A percentile compares a stretch with the other conserved stretches of the same genome.
phyloP scores from a whole-genome alignment of 2,329 filamentous ascomycete genomes.

The Magnaporthiopsis incrustans region DNA sequence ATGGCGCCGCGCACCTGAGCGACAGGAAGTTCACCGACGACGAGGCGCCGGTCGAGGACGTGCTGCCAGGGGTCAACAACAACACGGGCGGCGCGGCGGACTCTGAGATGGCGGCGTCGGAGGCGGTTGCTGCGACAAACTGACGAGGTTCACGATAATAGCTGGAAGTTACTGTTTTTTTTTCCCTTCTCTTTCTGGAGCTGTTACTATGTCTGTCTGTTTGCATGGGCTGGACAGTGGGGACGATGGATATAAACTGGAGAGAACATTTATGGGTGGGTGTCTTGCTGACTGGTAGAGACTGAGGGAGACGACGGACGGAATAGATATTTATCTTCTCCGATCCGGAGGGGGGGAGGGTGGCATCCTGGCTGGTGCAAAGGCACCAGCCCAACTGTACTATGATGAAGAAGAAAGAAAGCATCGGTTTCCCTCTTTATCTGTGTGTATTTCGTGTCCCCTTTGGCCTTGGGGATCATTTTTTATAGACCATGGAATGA shows the following conservation, averaged over 20 bases:
- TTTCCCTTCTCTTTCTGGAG: background rate
- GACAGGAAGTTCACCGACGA: conserved; percentile 83
- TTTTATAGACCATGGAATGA: background rate
- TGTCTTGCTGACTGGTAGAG: too few species aligned
- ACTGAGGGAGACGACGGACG: background rate
- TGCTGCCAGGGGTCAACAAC: conserved; percentile 42
- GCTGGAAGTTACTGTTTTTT: background rate
- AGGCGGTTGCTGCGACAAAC: conserved; percentile 7
- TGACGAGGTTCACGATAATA: background rate
- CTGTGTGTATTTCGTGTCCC: background rate
- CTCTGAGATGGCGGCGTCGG: conserved; percentile 29
- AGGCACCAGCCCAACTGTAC: background rate
- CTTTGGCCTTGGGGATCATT: background rate
- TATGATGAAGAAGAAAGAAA: background rate
- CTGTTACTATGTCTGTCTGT: background rate
- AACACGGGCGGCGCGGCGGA: conserved; percentile 22
- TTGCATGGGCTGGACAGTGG: background rate
- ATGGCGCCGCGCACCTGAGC: conserved; percentile 61
- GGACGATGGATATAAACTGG: background rate
- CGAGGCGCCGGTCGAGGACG: conserved; percentile 58
- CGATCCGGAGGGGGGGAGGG: background rate
- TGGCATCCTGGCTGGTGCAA: background rate
- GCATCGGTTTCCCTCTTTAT: background rate
- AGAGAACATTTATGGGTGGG: background rate
- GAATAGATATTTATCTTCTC: background rate